Conservation (phyloP, 208 protist species). For the Trypanosoma avium region DNA sequence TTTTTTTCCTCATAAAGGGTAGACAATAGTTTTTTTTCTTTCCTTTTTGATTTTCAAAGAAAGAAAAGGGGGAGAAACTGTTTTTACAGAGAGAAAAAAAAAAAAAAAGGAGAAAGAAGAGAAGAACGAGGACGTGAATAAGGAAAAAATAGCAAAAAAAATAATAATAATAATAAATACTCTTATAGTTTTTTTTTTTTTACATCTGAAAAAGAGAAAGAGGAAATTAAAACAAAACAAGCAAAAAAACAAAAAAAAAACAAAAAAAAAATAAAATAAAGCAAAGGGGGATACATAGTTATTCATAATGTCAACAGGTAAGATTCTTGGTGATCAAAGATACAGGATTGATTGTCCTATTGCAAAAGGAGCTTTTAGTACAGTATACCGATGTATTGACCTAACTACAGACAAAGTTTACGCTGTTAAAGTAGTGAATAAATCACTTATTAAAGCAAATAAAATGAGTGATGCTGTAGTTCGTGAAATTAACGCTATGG, state of each 20-base stretch:
- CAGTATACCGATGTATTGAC: constrained; percentile 72
- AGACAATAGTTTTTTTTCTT: too few species aligned
- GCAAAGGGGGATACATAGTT: too few species aligned
- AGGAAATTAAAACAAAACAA: not conserved
- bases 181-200: too few species aligned
- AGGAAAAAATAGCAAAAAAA: too few species aligned
- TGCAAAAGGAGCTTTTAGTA: constrained; percentile 78
- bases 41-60: not conserved
- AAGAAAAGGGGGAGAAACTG: not conserved
- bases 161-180: too few species aligned
- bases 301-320: constrained; percentile 51
- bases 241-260: not conserved
- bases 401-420: constrained; percentile 37
- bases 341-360: constrained; percentile 65
- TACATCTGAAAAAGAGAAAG: not conserved
- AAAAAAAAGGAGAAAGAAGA: not conserved
- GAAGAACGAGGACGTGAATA: too few species aligned
- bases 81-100: not conserved
- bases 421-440: constrained; percentile 76
- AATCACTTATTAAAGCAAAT: constrained; percentile 34
- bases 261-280: not conserved
- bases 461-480: constrained; percentile 62
- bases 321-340: constrained; percentile 56
- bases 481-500: constrained; percentile 74
- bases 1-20: too few species aligned